Evolutionary conservation across 2,329 filamentous ascomycete species (phyloP).

Genomic region (Pseudophaeomoniella oleicola): DNA sequence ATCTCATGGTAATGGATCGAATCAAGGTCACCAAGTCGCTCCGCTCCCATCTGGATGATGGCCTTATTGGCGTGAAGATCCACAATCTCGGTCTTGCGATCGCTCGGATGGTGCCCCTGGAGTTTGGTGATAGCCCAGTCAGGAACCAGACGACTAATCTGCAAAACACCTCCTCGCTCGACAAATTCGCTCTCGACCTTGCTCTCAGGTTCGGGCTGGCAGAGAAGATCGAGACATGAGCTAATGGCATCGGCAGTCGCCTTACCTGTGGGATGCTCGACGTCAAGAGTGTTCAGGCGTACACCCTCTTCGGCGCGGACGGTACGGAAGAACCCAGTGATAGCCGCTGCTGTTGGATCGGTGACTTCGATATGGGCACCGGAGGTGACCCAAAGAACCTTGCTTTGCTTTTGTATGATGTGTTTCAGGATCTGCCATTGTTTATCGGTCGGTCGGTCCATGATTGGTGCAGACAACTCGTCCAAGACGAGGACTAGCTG

Average conservation of each 20-base stretch:
- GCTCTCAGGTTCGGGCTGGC: too few species aligned
- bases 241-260: too few species aligned
- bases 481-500: not conserved
- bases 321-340: constrained; percentile 14
- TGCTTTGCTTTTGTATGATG: not conserved
- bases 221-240: too few species aligned
- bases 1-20: constrained; percentile 1
- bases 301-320: constrained; percentile 14
- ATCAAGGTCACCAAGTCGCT: not conserved
- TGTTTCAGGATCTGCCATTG: not conserved
- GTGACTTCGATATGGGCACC: constrained; percentile 23
- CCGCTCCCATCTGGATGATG: not conserved
- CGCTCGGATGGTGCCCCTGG: not conserved
- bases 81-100: not conserved
- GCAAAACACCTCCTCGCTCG: not conserved
- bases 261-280: too few species aligned
- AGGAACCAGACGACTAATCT: not conserved
- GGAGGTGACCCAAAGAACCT: constrained; percentile 33
- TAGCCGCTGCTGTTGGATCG: constrained; percentile 11
- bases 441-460: not conserved
- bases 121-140: not conserved
- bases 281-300: too few species aligned
- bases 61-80: not conserved
- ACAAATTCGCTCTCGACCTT: not conserved
- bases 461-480: not conserved